A percentile compares a stretch with the other conserved stretches of the same genome.
phyloP scores from a whole-genome alignment of 1,284 basidiomycete genomes.

The Jaminaea rosea region DNA sequence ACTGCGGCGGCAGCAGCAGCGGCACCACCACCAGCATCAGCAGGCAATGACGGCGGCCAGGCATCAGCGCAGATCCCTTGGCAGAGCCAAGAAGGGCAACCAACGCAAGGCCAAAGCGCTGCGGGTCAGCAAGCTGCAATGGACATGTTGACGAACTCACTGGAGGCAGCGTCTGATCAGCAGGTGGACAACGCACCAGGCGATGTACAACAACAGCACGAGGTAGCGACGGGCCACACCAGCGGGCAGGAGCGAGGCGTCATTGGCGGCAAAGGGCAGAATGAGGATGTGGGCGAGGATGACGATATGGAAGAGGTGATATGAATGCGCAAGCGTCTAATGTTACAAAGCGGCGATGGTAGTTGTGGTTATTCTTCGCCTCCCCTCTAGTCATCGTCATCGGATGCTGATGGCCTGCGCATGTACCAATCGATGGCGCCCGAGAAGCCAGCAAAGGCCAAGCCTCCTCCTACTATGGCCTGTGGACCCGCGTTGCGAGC shows the following conservation, averaged over 20 bases:
- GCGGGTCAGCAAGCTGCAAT: neutral
- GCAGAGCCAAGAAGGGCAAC: neutral
- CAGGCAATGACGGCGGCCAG: neutral
- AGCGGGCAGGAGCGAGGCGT: too few species aligned
- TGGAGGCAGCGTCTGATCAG: neutral
- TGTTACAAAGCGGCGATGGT: too few species aligned
- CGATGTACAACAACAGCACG: neutral
- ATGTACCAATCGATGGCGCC: constrained; percentile 42
- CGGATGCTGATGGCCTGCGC: constrained; percentile 9
- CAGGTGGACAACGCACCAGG: neutral
- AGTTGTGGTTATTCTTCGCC: neutral
- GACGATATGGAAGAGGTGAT: neutral
- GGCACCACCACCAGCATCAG: neutral
- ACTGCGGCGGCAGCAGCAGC: neutral
- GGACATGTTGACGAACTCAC: neutral
- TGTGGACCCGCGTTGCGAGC: constrained; percentile 39
- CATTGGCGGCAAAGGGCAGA: neutral
- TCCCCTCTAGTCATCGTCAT: neutral
- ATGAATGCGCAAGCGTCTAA: neutral
- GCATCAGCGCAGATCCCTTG: neutral
- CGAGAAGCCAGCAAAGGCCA: constrained; percentile 44
- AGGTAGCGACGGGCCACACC: too few species aligned
- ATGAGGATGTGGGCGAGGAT: neutral
- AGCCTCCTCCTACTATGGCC: constrained; percentile 37
- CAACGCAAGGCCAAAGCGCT: neutral